Percentiles rank a stretch among this genome's conserved stretches.
These are phyloP conservation scores for Myrica gale DNA, from an alignment of 306 rosid species.

Conservation along the genomic window DNA sequence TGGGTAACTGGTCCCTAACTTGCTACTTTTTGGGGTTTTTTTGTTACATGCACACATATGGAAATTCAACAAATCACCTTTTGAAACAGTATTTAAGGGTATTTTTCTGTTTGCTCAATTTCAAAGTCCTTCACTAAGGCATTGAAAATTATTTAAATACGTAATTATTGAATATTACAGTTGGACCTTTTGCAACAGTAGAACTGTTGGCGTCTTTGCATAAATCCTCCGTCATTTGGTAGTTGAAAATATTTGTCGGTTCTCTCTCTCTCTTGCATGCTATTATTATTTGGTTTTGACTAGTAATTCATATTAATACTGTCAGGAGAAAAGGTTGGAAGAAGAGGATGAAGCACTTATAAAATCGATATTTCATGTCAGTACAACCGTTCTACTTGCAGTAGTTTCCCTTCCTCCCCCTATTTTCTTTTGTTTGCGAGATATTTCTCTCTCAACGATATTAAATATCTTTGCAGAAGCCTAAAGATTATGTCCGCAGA, in stretches of 20 bases:
- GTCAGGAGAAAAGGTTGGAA: slow-evolving; percentile 68
- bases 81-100: neutral
- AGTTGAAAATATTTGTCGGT: neutral
- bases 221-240: neutral
- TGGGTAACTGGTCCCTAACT: neutral
- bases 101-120: neutral
- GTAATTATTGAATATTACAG: neutral
- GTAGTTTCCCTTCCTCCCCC: neutral
- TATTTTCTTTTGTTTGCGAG: neutral
- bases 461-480: slow-evolving; percentile 44
- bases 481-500: slow-evolving; percentile 52
- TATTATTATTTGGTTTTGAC: slow-evolving; percentile 12
- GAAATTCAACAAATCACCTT: neutral
- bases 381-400: slow-evolving; percentile 23
- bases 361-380: slow-evolving; percentile 63
- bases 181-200: neutral
- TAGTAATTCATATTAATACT: slow-evolving; percentile 10
- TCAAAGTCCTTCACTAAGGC: neutral
- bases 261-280: neutral
- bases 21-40: no score
- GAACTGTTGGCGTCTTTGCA: neutral
- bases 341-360: slow-evolving; percentile 85
- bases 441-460: slow-evolving; percentile 5
- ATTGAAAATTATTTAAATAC: neutral
- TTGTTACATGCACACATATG: neutral